Evolutionary conservation across 2,329 filamentous ascomycete species (phyloP).

Genomic region (Microdochium trichocladiopsis): DNA sequence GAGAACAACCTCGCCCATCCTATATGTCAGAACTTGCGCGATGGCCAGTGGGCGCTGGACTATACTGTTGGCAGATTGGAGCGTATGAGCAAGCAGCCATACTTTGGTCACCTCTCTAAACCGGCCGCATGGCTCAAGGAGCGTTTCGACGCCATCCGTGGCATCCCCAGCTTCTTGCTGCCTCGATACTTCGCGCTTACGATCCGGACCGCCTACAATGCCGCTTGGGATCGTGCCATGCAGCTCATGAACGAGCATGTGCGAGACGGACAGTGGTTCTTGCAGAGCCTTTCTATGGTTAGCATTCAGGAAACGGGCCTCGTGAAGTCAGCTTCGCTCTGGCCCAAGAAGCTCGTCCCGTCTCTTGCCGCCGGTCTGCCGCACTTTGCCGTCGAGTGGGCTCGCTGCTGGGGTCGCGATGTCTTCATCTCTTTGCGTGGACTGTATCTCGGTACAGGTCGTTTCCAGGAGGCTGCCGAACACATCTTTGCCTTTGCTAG

Average conservation of each 20-base stretch:
- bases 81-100: slow-evolving; percentile 55
- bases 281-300: slow-evolving; percentile 83
- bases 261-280: slow-evolving; percentile 75
- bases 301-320: slow-evolving; percentile 86
- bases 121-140: slow-evolving; percentile 74
- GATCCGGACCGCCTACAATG: slow-evolving; percentile 79
- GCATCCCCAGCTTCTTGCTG: slow-evolving; percentile 79
- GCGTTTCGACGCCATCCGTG: slow-evolving; percentile 78
- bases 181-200: slow-evolving; percentile 91
- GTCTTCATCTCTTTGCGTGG: slow-evolving; percentile 94
- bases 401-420: slow-evolving; percentile 93
- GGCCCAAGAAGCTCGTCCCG: slow-evolving; percentile 76
- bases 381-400: slow-evolving; percentile 91
- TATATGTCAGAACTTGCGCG: slow-evolving; percentile 83
- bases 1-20: slow-evolving; percentile 92
- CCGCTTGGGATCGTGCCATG: slow-evolving; percentile 71
- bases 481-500: slow-evolving; percentile 94
- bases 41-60: slow-evolving; percentile 88
- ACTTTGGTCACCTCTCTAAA: slow-evolving; percentile 54
- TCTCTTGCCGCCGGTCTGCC: slow-evolving; percentile 88
- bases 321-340: slow-evolving; percentile 85
- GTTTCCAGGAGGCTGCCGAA: slow-evolving; percentile 82
- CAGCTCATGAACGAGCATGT: slow-evolving; percentile 74
- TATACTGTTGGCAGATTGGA: slow-evolving; percentile 77
- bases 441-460: slow-evolving; percentile 82